These are phyloP conservation scores for Arthrobotrys sphaeroides DNA, from an alignment of 2,329 filamentous ascomycete genomes.

Conservation along the genomic window DNA sequence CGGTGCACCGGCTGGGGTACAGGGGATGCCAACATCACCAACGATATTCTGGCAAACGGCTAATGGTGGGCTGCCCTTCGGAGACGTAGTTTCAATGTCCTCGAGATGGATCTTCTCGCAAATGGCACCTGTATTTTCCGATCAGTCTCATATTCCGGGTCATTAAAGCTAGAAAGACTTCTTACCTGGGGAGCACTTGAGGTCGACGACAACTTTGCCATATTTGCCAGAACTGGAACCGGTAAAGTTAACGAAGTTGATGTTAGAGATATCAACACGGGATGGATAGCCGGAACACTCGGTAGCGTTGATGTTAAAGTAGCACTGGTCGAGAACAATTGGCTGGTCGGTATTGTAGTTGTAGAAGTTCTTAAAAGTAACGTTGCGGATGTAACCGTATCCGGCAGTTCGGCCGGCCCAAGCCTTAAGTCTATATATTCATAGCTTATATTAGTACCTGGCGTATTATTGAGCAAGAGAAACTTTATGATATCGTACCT, in stretches of 20 bases:
- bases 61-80: slow-evolving; percentile 61
- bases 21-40: slow-evolving; percentile 63
- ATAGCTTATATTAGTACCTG: slow-evolving; percentile 57
- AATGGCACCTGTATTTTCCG: slow-evolving; percentile 61
- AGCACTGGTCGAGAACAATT: slow-evolving; percentile 71
- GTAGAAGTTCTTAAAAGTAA: slow-evolving; percentile 71
- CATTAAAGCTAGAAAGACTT: neutral
- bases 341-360: slow-evolving; percentile 69
- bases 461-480: neutral
- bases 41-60: slow-evolving; percentile 62
- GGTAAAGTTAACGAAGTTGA: slow-evolving; percentile 69
- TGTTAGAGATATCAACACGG: slow-evolving; percentile 69
- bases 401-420: slow-evolving; percentile 70
- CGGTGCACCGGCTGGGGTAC: slow-evolving; percentile 34
- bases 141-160: neutral
- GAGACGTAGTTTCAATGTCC: slow-evolving; percentile 68
- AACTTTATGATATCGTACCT: slow-evolving; percentile 55
- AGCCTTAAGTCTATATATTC: slow-evolving; percentile 67
- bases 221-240: slow-evolving; percentile 69
- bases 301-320: slow-evolving; percentile 68
- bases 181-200: slow-evolving; percentile 67
- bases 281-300: slow-evolving; percentile 68
- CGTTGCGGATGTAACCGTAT: slow-evolving; percentile 71
- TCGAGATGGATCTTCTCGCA: slow-evolving; percentile 68
- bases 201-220: slow-evolving; percentile 66